Percentiles rank a stretch among this genome's conserved stretches.
phyloP scores from a whole-genome alignment of 768 basidiomycete species.

The Boletus pseudo-olivaceus region DNA sequence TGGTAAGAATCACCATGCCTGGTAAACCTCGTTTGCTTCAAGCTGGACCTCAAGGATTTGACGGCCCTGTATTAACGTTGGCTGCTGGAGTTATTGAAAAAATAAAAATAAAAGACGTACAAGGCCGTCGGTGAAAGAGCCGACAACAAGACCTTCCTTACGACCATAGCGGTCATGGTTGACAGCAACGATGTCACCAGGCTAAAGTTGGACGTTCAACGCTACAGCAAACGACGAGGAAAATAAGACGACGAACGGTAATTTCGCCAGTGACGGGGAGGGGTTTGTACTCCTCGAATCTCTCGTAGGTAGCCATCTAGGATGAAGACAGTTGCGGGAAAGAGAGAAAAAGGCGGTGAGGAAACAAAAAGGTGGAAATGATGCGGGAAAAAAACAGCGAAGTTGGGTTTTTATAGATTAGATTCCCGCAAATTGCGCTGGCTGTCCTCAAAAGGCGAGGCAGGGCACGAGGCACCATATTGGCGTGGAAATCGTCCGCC shows the following conservation, averaged over 20 bases:
- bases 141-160: constrained; percentile 78
- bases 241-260: constrained; percentile 20
- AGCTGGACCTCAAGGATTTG: constrained; percentile 82
- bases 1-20: constrained; percentile 51
- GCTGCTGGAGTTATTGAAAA: not conserved
- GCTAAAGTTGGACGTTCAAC: constrained; percentile 35
- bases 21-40: constrained; percentile 62
- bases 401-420: constrained; percentile 49
- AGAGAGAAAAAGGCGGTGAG: constrained; percentile 18
- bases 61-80: constrained; percentile 53
- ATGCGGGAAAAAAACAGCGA: constrained; percentile 22
- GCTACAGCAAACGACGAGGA: not conserved
- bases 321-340: constrained; percentile 21
- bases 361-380: constrained; percentile 27
- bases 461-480: constrained; percentile 47
- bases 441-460: constrained; percentile 38
- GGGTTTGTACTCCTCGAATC: constrained; percentile 29
- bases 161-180: constrained; percentile 58
- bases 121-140: constrained; percentile 64
- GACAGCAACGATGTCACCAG: constrained; percentile 80
- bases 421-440: constrained; percentile 31
- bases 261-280: constrained; percentile 35
- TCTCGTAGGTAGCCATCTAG: constrained; percentile 38
- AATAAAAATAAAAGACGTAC: constrained; percentile 43
- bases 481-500: constrained; percentile 21